Evolutionary conservation across 257 asterid species (phyloP), one percentile per base, ranked within the genome.

Genomic region (Capsicum pubescens): DNA sequence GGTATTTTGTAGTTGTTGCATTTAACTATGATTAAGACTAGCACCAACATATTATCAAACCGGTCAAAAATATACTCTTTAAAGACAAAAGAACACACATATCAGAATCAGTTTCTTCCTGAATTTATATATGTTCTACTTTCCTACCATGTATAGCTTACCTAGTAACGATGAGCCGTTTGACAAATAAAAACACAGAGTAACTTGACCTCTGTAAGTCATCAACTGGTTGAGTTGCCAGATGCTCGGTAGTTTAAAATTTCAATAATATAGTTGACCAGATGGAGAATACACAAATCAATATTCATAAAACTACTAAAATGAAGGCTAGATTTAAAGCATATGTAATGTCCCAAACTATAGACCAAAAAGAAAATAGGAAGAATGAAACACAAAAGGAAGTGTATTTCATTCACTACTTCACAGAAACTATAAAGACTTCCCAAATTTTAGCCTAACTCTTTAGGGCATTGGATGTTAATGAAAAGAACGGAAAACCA

Each of bases 1-100:
- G 26, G 55, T 16, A 68, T 16, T 69, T 36, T 69, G 54, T 32
- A 69, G 78, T 39, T 64, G 71, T 32, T 69, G 54, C 32, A 42
- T 39, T 16, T 1, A 69, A 69, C 54, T 39, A 39, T 42, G 55
- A 42, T 26, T 9, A 21, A 69, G 78, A 69, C 54, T 39, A 42
- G 77, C 77, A 69, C 26, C 78, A 39, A 69, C 42, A 68, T 26
- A 68, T 68, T 39, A 39, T 16, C 77, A 68, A 39, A 68, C 52
- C 2, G 19, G 52, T 68, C 11, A 36, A 68, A 67, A 14, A 36
- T 36, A 26, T 68, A 68, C 8, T 21, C 50, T 68, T 3, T 16
- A 68, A 68, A 9, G 9, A 6, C 3, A 39, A 69, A 17, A 36
- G 12, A 66, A 0, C 44, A 66, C n/a, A 68, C 21, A 39, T 16